Evolutionary conservation across 2,329 filamentous ascomycete genomes (phyloP).

Genomic region (Cladosporium oxysporum): DNA sequence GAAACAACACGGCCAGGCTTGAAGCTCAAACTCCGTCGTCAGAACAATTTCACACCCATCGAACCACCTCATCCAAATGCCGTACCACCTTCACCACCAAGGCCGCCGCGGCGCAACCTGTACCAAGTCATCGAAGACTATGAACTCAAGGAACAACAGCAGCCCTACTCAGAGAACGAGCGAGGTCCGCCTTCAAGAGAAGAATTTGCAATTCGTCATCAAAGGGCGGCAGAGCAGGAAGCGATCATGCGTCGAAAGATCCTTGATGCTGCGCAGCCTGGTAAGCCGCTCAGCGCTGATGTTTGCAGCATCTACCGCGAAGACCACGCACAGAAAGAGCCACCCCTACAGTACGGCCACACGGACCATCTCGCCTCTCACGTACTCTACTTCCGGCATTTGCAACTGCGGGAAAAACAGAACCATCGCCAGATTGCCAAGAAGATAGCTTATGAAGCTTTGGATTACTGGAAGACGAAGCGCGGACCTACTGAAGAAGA

Average conservation of each 20-base stretch:
- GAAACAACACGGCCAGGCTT: constrained; percentile 31
- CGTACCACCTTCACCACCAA: constrained; percentile 28
- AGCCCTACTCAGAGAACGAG: constrained; percentile 36
- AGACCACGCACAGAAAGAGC: constrained; percentile 68
- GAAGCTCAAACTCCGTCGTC: constrained; percentile 32
- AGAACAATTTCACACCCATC: constrained; percentile 20
- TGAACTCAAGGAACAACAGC: constrained; percentile 38
- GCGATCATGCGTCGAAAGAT: constrained; percentile 51
- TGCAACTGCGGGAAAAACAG: constrained; percentile 77
- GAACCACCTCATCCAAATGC: constrained; percentile 37
- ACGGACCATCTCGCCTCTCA: constrained; percentile 82
- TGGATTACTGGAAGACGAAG: constrained; percentile 71
- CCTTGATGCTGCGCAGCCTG: constrained; percentile 70
- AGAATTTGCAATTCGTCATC: constrained; percentile 28
- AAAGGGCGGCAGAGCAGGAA: constrained; percentile 32
- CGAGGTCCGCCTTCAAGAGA: constrained; percentile 32
- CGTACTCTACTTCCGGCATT: constrained; percentile 74
- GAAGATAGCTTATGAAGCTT: constrained; percentile 73
- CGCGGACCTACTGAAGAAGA: constrained; percentile 79
- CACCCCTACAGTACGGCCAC: constrained; percentile 79
- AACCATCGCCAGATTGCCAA: constrained; percentile 77
- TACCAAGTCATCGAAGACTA: constrained; percentile 37
- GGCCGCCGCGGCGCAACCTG: constrained; percentile 33
- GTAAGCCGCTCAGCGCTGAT: constrained; percentile 71
- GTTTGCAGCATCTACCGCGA: constrained; percentile 49